Evolutionary conservation across 192 early-diverging fungal genomes (phyloP).

Genomic region (Rhizophagus sp.): DNA sequence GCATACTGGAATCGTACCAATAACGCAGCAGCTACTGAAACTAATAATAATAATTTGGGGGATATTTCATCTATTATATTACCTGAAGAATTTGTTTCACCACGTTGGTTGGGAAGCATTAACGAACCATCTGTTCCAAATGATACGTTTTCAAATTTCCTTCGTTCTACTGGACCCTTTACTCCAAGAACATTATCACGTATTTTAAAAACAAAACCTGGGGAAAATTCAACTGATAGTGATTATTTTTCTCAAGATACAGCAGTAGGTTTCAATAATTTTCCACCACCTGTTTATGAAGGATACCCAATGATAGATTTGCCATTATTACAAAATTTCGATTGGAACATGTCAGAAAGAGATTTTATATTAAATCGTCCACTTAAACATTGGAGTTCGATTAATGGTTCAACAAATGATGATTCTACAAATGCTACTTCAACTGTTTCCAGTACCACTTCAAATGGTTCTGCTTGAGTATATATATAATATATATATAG

Average conservation of each 20-base stretch:
- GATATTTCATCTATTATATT: neutral
- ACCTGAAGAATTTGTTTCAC: neutral
- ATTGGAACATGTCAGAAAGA: neutral
- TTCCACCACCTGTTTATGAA: neutral
- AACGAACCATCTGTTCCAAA: neutral
- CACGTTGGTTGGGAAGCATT: neutral
- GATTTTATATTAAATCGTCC: neutral
- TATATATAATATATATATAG: too few relatives aligned
- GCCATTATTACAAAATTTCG: neutral
- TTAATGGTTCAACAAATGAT: neutral
- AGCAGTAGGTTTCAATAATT: neutral
- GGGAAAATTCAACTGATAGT: neutral
- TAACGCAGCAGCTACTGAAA: neutral
- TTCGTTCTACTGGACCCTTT: neutral
- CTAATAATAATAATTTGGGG: neutral
- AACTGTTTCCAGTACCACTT: too few relatives aligned
- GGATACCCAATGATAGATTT: neutral
- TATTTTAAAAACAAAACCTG: neutral
- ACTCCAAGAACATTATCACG: neutral
- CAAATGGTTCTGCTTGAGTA: too few relatives aligned
- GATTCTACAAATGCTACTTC: neutral
- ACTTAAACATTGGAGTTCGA: neutral
- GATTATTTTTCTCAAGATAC: slow-evolving; percentile 18
- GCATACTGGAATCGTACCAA: slow-evolving; percentile 8
- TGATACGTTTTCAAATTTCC: slow-evolving; percentile 14